Evolutionary conservation across 371 early-diverging fungal genomes (phyloP).

Genomic region (Syncephalastrum monosporum): DNA sequence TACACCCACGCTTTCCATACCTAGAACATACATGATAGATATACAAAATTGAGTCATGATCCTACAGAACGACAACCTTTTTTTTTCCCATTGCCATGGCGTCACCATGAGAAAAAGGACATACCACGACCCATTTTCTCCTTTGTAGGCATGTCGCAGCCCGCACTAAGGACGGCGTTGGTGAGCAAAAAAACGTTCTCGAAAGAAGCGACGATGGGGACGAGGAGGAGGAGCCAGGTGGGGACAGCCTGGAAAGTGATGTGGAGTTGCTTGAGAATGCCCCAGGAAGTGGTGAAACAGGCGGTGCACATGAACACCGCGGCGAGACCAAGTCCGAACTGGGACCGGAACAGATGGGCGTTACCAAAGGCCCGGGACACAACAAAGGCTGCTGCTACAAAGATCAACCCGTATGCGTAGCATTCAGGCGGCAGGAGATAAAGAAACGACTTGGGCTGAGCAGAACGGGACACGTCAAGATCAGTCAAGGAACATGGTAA

Average conservation of each 20-base stretch:
- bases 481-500: not conserved
- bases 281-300: conserved; percentile 25
- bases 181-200: conserved; percentile 75
- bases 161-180: conserved; percentile 65
- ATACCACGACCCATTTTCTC: conserved; percentile 69
- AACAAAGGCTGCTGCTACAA: conserved; percentile 58
- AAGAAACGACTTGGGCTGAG: conserved; percentile 16
- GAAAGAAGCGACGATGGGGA: conserved; percentile 67
- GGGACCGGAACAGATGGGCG: conserved; percentile 70
- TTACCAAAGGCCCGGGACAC: conserved; percentile 60
- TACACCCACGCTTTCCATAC: conserved; percentile 60
- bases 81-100: too few species aligned
- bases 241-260: conserved; percentile 13
- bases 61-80: too few species aligned
- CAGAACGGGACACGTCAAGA: too few species aligned
- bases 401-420: conserved; percentile 40
- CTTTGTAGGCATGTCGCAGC: conserved; percentile 63
- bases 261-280: conserved; percentile 22
- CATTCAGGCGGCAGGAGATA: conserved; percentile 13
- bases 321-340: conserved; percentile 65
- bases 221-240: conserved; percentile 63
- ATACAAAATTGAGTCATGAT: conserved; percentile 1
- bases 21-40: conserved; percentile 11
- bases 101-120: not conserved
- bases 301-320: conserved; percentile 48